These are phyloP conservation scores for Exophiala calicioides DNA, from an alignment of 2,329 filamentous ascomycete species.

Conservation along the genomic window DNA sequence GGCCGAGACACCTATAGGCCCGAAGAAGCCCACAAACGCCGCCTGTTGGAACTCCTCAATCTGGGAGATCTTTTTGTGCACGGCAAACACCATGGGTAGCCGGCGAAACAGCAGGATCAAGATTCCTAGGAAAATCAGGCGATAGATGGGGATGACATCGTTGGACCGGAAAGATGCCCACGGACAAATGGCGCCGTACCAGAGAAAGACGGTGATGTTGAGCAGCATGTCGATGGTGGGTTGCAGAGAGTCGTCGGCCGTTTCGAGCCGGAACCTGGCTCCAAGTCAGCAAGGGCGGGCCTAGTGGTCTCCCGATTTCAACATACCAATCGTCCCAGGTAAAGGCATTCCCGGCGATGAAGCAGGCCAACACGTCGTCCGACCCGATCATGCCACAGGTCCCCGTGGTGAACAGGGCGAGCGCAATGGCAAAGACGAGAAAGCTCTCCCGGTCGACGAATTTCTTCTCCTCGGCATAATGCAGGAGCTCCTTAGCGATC, in stretches of 20 bases:
- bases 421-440: constrained; percentile 78
- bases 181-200: constrained; percentile 83
- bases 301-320: background rate
- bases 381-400: constrained; percentile 85
- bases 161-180: constrained; percentile 72
- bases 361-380: constrained; percentile 88
- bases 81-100: constrained; percentile 70
- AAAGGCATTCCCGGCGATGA: constrained; percentile 86
- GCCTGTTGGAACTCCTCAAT: constrained; percentile 75
- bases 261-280: constrained; percentile 81
- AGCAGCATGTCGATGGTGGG: constrained; percentile 93
- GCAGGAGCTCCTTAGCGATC: constrained; percentile 77
- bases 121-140: constrained; percentile 72
- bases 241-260: constrained; percentile 86
- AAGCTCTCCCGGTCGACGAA: constrained; percentile 88
- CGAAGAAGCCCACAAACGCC: constrained; percentile 88
- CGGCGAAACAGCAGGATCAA: constrained; percentile 76
- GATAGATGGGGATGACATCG: constrained; percentile 69
- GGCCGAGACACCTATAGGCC: constrained; percentile 85
- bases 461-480: constrained; percentile 77
- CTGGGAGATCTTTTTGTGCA: constrained; percentile 76
- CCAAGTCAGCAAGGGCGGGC: constrained; percentile 1
- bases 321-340: constrained; percentile 69
- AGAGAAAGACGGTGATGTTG: constrained; percentile 85
- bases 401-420: constrained; percentile 83